phyloP scores from a whole-genome alignment of 306 rosid genomes.

The Acmispon strigosus region DNA sequence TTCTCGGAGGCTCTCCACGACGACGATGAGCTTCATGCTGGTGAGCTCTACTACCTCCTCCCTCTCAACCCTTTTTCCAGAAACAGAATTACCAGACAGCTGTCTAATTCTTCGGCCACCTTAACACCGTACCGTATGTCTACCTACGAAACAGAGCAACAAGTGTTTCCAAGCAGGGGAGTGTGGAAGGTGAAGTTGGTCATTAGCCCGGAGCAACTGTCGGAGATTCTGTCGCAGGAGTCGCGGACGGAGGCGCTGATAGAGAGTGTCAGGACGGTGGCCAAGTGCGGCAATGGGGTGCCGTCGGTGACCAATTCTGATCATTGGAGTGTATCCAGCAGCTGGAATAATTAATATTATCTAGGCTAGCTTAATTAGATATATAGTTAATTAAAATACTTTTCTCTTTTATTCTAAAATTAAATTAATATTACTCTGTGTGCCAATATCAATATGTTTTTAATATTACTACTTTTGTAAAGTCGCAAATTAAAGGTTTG shows the following conservation, averaged over 20 bases:
- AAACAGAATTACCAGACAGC: neutral
- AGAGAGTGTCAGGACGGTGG: slow-evolving; percentile 73
- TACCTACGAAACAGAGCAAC: slow-evolving; percentile 28
- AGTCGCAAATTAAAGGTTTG: too few species aligned
- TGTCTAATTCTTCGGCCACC: neutral
- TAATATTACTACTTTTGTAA: too few species aligned
- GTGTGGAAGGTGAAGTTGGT: slow-evolving; percentile 91
- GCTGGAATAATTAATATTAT: slow-evolving; percentile 35
- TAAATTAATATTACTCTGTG: too few species aligned
- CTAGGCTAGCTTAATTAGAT: too few species aligned
- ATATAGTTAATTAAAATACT: too few species aligned
- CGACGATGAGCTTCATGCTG: slow-evolving; percentile 46
- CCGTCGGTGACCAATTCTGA: slow-evolving; percentile 48
- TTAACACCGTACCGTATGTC: slow-evolving; percentile 65
- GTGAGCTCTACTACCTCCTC: slow-evolving; percentile 58
- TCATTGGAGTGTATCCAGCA: slow-evolving; percentile 53
- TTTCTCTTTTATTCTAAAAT: too few species aligned
- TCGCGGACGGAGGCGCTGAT: slow-evolving; percentile 60
- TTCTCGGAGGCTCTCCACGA: slow-evolving; percentile 50
- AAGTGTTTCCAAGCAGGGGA: slow-evolving; percentile 43
- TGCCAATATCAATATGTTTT: too few species aligned
- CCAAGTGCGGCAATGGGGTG: slow-evolving; percentile 55
- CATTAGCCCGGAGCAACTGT: slow-evolving; percentile 59
- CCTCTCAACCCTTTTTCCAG: slow-evolving; percentile 41
- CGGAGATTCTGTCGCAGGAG: slow-evolving; percentile 68